These are phyloP conservation scores for Calvatia gigantea DNA, from an alignment of 768 basidiomycete genomes.

Conservation along the genomic window DNA sequence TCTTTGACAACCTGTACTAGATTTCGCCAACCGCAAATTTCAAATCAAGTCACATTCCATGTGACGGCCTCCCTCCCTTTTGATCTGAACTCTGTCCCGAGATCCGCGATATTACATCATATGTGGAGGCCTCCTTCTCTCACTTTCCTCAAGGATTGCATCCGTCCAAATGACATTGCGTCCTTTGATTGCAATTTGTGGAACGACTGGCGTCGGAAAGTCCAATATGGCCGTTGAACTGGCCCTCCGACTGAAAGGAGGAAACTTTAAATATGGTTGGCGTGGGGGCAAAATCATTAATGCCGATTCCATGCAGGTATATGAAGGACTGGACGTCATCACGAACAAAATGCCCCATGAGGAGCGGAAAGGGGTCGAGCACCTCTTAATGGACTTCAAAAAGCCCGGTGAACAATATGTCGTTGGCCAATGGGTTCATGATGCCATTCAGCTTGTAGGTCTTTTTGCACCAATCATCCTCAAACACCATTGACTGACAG, in stretches of 20 bases:
- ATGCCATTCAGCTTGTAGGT: conserved; percentile 75
- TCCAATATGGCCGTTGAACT: conserved; percentile 89
- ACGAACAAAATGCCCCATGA: conserved; percentile 86
- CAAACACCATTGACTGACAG: not conserved
- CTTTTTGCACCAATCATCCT: not conserved
- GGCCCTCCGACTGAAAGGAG: conserved; percentile 53
- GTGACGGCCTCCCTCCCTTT: not conserved
- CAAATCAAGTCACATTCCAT: not conserved
- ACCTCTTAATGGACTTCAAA: conserved; percentile 88
- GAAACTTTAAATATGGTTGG: conserved; percentile 37
- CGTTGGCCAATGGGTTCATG: conserved; percentile 84
- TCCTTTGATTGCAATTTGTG: conserved; percentile 82
- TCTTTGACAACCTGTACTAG: conserved; percentile 1
- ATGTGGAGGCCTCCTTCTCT: not conserved
- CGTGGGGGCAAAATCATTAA: conserved; percentile 79
- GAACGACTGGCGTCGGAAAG: conserved; percentile 96
- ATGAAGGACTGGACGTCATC: conserved; percentile 85
- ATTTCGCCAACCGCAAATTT: not conserved
- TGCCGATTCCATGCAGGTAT: conserved; percentile 97
- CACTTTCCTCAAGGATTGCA: not conserved
- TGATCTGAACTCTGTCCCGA: not conserved
- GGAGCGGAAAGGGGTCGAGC: conserved; percentile 80
- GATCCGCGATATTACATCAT: not conserved
- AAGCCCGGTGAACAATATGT: conserved; percentile 84
- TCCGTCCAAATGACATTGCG: conserved; percentile 37